phyloP scores from a whole-genome alignment of 2,329 filamentous ascomycete species.

The Cryphonectria parasitica region DNA sequence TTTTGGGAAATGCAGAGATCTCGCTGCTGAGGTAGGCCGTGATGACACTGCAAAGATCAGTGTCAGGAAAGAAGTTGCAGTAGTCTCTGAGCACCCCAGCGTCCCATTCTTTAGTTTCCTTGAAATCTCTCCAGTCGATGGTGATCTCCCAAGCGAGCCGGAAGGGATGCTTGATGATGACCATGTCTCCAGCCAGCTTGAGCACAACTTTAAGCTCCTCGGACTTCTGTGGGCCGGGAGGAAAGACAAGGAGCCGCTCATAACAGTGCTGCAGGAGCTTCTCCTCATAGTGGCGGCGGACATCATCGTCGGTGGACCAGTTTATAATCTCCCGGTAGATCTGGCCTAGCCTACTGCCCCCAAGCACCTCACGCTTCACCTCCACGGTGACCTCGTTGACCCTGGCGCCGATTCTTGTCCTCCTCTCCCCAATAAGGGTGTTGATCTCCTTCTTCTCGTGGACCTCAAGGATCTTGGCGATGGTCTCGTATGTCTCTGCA shows the following conservation, averaged over 20 bases:
- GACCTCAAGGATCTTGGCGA: slow-evolving; percentile 81
- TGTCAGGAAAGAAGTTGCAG: slow-evolving; percentile 80
- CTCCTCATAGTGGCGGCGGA: slow-evolving; percentile 84
- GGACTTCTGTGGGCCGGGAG: slow-evolving; percentile 66
- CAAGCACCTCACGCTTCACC: slow-evolving; percentile 84
- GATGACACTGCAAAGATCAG: slow-evolving; percentile 80
- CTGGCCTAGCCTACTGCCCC: slow-evolving; percentile 74
- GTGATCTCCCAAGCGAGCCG: slow-evolving; percentile 88
- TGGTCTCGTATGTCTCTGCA: slow-evolving; percentile 76
- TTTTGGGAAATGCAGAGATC: slow-evolving; percentile 76
- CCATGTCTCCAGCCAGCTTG: slow-evolving; percentile 86
- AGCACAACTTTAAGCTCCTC: slow-evolving; percentile 73
- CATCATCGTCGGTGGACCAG: slow-evolving; percentile 86
- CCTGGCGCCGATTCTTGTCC: slow-evolving; percentile 83
- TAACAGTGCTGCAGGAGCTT: slow-evolving; percentile 83
- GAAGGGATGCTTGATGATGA: slow-evolving; percentile 92
- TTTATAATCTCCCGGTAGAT: slow-evolving; percentile 85
- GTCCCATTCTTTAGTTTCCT: slow-evolving; percentile 77
- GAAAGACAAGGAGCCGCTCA: slow-evolving; percentile 73
- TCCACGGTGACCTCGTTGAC: slow-evolving; percentile 82
- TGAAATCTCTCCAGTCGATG: slow-evolving; percentile 84
- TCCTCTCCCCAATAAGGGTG: slow-evolving; percentile 83
- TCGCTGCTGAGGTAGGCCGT: slow-evolving; percentile 81
- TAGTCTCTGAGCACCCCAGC: slow-evolving; percentile 78
- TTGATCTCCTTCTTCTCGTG: slow-evolving; percentile 92